Base-by-base conservation (phyloP, 192 early-diverging fungal genomes). In the Backusella macrospora region DNA sequence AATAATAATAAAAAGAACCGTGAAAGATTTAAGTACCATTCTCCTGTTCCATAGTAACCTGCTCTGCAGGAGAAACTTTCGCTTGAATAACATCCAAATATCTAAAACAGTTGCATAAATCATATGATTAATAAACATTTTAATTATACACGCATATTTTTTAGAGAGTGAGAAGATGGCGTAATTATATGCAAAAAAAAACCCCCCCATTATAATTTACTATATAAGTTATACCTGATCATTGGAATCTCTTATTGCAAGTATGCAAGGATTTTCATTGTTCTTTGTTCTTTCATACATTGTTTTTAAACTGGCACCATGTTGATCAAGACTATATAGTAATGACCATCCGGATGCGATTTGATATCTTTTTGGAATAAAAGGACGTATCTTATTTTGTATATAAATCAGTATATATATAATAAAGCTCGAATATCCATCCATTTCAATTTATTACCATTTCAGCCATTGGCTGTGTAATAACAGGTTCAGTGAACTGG, bases 321-420 rank as follows among this genome's bases (percentile, higher is more conserved):
- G 95, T 72, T 94, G 91, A 65, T 96, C 96, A 64, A 96, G 87
- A 62, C 91, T 93, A 80, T 99, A 99, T 10, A 95, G 76, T n/a
- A 99, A 84, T n/a, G 84, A 85, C 92, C 93, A 95, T 52, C 78
- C 87, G 59, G 89, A 82, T 8, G 92, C 81, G 72, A 96, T 84
- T 21, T 90, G 84, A 42, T 91, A 82, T 65, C 95, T 81, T 3
- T 91, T 90, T 6, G 96, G 95, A 49, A 98, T 77, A 42, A 63
- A 42, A 12, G 40, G 59, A 6, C 62, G 71, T 42, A 73, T 13
- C 71, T 73, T 29, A 18, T 6, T 43, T 6, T 10, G 42, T 43
- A 43, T 0, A 10, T 43, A 43, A 43, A 43, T 43, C 42, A 34
- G 29, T 34, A 34, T 34, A 43, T 43, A 43, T 43, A 46, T 46